Evolutionary conservation across 2,329 filamentous ascomycete genomes (phyloP), one percentile per base, ranked within the genome.

Genomic region (Cladosporium sp.): DNA sequence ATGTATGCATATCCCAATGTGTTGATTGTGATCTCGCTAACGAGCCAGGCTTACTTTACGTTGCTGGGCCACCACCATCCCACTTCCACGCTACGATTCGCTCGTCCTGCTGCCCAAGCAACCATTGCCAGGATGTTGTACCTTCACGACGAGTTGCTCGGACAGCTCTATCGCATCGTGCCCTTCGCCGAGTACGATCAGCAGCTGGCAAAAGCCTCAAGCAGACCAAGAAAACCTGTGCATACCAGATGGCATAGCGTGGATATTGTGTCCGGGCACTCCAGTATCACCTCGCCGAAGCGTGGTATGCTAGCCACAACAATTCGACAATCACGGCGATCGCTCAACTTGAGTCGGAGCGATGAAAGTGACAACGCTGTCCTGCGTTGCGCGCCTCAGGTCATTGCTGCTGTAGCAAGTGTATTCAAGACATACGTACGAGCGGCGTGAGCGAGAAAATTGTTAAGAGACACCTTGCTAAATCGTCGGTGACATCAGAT

Each of bases 101-200:
- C 67, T 20, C 61, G 69, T 50, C 52, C 61, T 20, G 61, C 66
- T n/a, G 64, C 67, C 8, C 67, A 69, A 47, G 65, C 61, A 32
- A 68, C 64, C 19, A 65, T 72, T 9, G 85, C 86, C 25, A 87
- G 90, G 58, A 90, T 97, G 58, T 79, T 95, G 55, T 83, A 89
- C 62, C 78, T 96, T 9, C 94, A 99, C 66, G 90, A 96, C 67
- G 84, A 88, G 59, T 83, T 97, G 22, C 78, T 97, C 3, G 81
- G 81, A 0, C 85, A 91, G 35, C 80, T 97, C 35, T 88, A 91
- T 65, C 79, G 79, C 15, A 81, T 80, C 0, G 81, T 94, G 4
- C 89, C 90, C 1, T 79, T 87, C 64, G 88, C 88, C 1, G 76
- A 79, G 39, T 73, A 73, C 58, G 75, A 74, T 32, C 71, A 73